These are phyloP conservation scores for Saturnispora kantuleensis DNA, from an alignment of 805 yeast species.

Conservation along the genomic window DNA sequence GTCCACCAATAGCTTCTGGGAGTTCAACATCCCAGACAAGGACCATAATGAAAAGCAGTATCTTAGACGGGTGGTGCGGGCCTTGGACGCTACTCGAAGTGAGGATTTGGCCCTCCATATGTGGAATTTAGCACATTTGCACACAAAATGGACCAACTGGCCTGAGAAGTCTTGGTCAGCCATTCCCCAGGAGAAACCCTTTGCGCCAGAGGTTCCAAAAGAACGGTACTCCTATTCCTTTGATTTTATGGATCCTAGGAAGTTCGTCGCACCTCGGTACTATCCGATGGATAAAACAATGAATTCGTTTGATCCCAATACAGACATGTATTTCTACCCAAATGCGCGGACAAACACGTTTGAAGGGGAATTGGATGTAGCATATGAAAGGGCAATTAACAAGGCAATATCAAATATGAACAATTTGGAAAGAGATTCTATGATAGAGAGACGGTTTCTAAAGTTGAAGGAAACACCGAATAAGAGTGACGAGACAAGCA, in stretches of 20 bases:
- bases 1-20: too few species aligned
- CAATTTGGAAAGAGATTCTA: neutral
- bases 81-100: slow-evolving; percentile 1
- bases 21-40: neutral
- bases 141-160: slow-evolving; percentile 4
- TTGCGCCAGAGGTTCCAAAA: neutral
- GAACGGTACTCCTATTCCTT: neutral
- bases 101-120: slow-evolving; percentile 4
- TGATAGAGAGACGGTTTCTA: neutral
- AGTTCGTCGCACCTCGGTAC: too few species aligned
- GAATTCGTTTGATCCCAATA: neutral
- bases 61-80: neutral
- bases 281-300: neutral
- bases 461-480: neutral
- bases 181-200: neutral
- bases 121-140: slow-evolving; percentile 6
- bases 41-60: neutral
- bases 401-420: neutral
- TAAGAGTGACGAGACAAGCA: neutral
- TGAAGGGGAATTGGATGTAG: neutral
- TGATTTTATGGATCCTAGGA: neutral
- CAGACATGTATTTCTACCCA: neutral
- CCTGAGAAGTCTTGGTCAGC: slow-evolving; percentile 4
- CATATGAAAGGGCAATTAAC: neutral
- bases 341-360: neutral